A percentile compares a stretch with the other conserved stretches of the same genome.
phyloP scores from a whole-genome alignment of 306 rosid species.

The Sicyos baderoa region DNA sequence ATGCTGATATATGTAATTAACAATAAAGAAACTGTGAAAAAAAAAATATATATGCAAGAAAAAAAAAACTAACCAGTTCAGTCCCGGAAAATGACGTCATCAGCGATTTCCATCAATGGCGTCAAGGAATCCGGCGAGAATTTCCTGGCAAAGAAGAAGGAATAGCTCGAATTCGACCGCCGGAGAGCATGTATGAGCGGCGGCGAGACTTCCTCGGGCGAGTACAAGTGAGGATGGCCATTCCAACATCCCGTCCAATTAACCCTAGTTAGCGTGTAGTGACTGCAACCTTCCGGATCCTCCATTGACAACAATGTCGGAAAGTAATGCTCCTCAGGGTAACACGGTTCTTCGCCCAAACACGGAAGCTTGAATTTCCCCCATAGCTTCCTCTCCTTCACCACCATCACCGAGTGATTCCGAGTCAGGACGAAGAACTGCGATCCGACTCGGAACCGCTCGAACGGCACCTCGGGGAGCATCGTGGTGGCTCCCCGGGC shows the following conservation, averaged over 20 bases:
- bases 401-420: conserved; percentile 36
- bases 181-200: conserved; percentile 35
- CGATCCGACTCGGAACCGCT: conserved; percentile 48
- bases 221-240: conserved; percentile 51
- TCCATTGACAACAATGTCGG: conserved; percentile 55
- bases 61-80: conserved; percentile 19
- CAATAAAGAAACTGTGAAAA: not conserved
- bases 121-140: conserved; percentile 44
- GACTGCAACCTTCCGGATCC: conserved; percentile 44
- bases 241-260: conserved; percentile 60
- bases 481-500: conserved; percentile 43
- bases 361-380: conserved; percentile 51
- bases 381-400: conserved; percentile 40
- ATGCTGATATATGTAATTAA: not conserved
- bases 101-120: conserved; percentile 44
- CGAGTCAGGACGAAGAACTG: conserved; percentile 44
- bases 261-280: conserved; percentile 54
- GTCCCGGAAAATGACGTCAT: conserved; percentile 46
- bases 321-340: conserved; percentile 63
- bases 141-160: conserved; percentile 47
- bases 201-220: conserved; percentile 38
- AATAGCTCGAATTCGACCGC: conserved; percentile 36
- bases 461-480: conserved; percentile 49
- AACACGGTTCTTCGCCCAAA: conserved; percentile 36
- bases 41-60: too few relatives aligned